Base-by-base conservation (phyloP, 169 alveolate species). In the Plasmodium inui region DNA sequence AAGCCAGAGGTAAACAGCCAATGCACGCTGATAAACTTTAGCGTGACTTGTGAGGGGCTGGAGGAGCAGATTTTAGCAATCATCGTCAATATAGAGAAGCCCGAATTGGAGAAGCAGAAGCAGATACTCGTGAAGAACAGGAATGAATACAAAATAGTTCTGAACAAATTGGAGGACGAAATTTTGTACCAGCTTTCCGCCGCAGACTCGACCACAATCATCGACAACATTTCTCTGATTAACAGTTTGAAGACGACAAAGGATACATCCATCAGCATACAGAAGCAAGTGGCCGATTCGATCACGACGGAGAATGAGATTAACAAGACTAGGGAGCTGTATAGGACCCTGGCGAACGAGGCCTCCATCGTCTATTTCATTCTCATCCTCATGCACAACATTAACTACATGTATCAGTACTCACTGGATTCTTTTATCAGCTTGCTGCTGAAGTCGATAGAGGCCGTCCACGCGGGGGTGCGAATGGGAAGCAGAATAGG, bases 1-100 rank as follows among this genome's bases (percentile, higher is more conserved):
- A 98, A 98, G 94, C 99, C 99, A 4, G 99, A 99, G 96, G 98
- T 98, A 30, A 99, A 99, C 17, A 99, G 99, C 37, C 98, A 98
- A 95, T 98, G 99, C 91, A 98, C 99, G 14, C 94, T 99, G 81
- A 98, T 99, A 74, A 98, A 99, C 97, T 99, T 99, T 96, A 98
- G 98, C 92, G 99, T 98, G 85, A 99, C 99, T 12, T 99, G 98
- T 92, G 97, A 97, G 81, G 99, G 99, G 73, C 96, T 99, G 83
- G 99, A 99, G 97, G 99, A 99, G 79, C 98, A 98, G 96, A 97
- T 99, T 61, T 92, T 98, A 72, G 99, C 99, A 22, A 98, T 96
- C 95, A 99, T 99, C 67, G 99, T 98, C 82, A 98, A 98, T 95
- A 98, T 98, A 2, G 99, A 99, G 95, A 98, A 98, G 96, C 99